Percentiles rank a stretch among this genome's conserved stretches.
phyloP scores from a whole-genome alignment of 2,329 filamentous ascomycete species.

The Purpureocillium takamizusanense region DNA sequence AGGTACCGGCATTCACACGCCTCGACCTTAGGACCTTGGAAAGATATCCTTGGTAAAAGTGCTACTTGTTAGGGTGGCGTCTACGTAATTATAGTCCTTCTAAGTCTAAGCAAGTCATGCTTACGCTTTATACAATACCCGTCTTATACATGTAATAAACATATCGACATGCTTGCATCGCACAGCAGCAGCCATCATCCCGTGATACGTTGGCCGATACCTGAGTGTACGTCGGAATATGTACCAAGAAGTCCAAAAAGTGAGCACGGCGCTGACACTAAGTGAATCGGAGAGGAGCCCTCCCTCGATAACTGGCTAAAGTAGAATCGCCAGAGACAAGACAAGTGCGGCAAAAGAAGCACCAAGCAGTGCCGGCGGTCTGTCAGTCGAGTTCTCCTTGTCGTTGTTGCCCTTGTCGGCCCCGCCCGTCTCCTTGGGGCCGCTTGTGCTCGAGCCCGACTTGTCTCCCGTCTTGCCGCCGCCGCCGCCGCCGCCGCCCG shows the following conservation, averaged over 20 bases:
- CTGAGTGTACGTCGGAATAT: not conserved
- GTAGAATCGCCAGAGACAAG: constrained; percentile 15
- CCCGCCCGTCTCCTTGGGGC: not conserved
- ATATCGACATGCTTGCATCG: constrained; percentile 1
- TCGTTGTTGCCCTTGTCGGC: constrained; percentile 6
- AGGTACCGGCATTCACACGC: too few relatives aligned
- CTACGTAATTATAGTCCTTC: too few relatives aligned
- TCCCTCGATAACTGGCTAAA: constrained; percentile 1
- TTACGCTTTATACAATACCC: too few relatives aligned
- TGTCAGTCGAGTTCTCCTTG: constrained; percentile 12
- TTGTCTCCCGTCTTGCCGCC: not conserved
- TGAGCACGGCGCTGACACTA: too few relatives aligned
- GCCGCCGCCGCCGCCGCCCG: not conserved
- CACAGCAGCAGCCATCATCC: not conserved
- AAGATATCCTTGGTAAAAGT: too few relatives aligned
- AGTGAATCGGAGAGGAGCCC: too few relatives aligned
- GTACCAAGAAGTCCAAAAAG: not conserved
- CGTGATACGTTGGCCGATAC: too few relatives aligned
- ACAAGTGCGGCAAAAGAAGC: constrained; percentile 18
- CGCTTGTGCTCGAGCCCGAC: not conserved
- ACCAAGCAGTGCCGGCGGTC: constrained; percentile 17
- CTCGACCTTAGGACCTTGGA: too few relatives aligned
- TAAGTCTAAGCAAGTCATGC: too few relatives aligned
- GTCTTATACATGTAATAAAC: too few relatives aligned
- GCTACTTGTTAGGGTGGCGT: too few relatives aligned